Base-by-base conservation (phyloP, 2,329 filamentous ascomycete genomes). In the Dothistroma pini region DNA sequence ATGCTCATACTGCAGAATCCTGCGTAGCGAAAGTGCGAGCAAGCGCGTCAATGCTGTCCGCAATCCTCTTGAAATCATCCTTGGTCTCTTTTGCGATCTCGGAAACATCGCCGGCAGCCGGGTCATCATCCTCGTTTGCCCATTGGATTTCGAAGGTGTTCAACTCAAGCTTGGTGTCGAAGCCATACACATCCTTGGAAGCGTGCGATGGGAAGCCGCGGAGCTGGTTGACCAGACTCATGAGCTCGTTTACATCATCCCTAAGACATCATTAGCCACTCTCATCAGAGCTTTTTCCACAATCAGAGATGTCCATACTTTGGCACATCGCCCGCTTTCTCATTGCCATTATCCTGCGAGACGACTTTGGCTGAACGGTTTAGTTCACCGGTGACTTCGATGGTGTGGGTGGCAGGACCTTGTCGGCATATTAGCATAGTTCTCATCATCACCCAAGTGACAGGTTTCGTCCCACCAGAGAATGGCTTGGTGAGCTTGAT, bases 141-240 rank as follows among this genome's bases (percentile, higher is more conserved):
- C 76, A 79, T 64, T 78, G 76, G 35, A 78, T 75, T 60, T 78
- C 76, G 58, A 77, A 73, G 2, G 76, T 78, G 64, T 74, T 74
- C 64, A 78, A 74, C 53, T 77, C 75, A 32, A 79, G 60, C 66
- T 74, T 75, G 21, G 71, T 70, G 54, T 78, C 72, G 1, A 70
- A 60, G 47, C 75, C 75, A 65, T 76, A 78, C 22, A 79, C 65
- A 61, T 78, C 77, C 62, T 76, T 75, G 29, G 66, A 66, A 1
- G 71, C 63, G 66, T 75, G 71, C 8, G 72, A 72, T 11, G 77
- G 76, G 68, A 78, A 77, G 54, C 76, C 76, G 41, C 75, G 75
- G 19, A 78, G 71, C 9, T 71, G 65, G 50, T 66, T 69, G 58
- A 77, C 68, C n/a, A 78, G 72, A 49, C 64, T 63, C 57, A 77